phyloP scores from a whole-genome alignment of 1,139 yeast species.

The Saccharomyces hybrid region DNA sequence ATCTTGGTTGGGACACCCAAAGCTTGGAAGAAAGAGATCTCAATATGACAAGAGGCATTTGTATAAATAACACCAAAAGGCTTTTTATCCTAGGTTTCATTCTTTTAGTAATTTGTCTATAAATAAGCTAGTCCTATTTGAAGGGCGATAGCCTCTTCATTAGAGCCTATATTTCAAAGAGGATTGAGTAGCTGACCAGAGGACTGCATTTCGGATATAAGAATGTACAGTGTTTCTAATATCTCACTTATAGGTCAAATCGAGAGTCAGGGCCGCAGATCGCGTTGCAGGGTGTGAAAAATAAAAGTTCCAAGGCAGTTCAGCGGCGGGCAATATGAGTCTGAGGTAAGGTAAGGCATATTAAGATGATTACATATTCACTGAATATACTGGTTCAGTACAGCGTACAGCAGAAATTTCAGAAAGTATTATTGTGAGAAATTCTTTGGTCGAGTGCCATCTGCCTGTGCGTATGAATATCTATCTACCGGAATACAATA shows the following conservation, averaged over 20 bases:
- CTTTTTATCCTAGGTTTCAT: neutral
- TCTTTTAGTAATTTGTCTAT: neutral
- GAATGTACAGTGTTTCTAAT: neutral
- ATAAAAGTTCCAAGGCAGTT: neutral
- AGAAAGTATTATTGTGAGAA: neutral
- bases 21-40: conserved; percentile 99
- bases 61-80: neutral
- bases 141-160: neutral
- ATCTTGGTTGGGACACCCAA: conserved; percentile 99
- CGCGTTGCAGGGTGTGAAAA: neutral
- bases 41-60: neutral
- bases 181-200: neutral
- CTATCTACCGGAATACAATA: neutral
- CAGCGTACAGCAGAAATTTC: neutral
- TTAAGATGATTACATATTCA: neutral
- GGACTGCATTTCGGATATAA: neutral
- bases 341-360: neutral
- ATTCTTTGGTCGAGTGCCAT: neutral
- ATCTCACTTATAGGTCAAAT: neutral
- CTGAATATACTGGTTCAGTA: neutral
- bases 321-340: neutral
- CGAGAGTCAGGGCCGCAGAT: neutral
- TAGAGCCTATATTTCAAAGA: neutral
- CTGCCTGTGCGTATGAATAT: neutral
- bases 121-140: neutral